Percentiles rank a stretch among this genome's conserved stretches.
Conservation (phyloP, 2,329 filamentous ascomycete species). For the Nemania serpens region DNA sequence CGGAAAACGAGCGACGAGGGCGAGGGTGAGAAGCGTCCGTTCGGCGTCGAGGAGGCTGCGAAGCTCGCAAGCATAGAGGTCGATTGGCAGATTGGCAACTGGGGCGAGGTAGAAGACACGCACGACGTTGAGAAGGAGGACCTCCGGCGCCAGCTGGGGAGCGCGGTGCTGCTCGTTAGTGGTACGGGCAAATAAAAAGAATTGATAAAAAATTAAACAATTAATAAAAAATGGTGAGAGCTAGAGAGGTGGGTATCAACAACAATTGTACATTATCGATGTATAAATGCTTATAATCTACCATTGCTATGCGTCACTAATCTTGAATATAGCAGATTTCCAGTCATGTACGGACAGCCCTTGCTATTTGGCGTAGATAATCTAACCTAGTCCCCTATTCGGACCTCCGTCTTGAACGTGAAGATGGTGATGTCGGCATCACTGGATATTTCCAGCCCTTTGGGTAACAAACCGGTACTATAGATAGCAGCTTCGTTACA, state of each 20-base stretch:
- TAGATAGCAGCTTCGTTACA: no score
- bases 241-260: not conserved
- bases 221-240: not conserved
- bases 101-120: constrained; percentile 97
- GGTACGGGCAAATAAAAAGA: constrained; percentile 49
- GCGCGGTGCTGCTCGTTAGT: constrained; percentile 79
- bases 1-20: constrained; percentile 42
- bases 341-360: not conserved
- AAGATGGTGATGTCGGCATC: no score
- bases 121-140: constrained; percentile 97
- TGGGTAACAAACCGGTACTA: no score
- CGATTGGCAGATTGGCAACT: constrained; percentile 84
- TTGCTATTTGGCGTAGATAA: no score
- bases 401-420: no score
- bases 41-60: constrained; percentile 83
- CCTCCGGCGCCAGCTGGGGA: constrained; percentile 83
- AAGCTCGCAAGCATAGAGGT: constrained; percentile 81
- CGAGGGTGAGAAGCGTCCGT: constrained; percentile 52
- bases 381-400: no score
- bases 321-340: not conserved
- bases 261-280: constrained; percentile 8
- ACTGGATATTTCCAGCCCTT: no score
- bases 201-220: no score
- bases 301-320: not conserved
- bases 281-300: not conserved